Conservation (phyloP, 1,284 basidiomycete species). For the Wolfiporia cocos region DNA sequence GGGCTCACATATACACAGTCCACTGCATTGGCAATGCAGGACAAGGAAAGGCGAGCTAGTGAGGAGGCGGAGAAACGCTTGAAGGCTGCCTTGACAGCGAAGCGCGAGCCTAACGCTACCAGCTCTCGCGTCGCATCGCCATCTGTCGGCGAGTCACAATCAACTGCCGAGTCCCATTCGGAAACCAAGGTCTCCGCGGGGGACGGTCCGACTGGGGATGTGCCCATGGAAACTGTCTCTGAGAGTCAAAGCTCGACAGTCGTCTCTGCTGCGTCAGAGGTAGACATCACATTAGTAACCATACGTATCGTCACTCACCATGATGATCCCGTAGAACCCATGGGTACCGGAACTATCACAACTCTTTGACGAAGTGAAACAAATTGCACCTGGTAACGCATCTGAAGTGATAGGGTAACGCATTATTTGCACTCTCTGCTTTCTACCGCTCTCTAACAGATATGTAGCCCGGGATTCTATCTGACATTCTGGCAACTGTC, state of each 20-base stretch:
- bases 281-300: too few species aligned
- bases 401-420: constrained; percentile 69
- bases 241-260: background rate
- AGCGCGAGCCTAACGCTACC: constrained; percentile 57
- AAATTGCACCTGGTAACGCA: constrained; percentile 59
- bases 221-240: background rate
- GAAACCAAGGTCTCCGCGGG: constrained; percentile 14
- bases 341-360: constrained; percentile 71
- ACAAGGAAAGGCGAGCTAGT: constrained; percentile 58
- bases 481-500: constrained; percentile 94
- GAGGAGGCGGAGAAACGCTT: constrained; percentile 73
- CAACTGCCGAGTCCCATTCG: constrained; percentile 27
- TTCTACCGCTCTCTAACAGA: constrained; percentile 4
- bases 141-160: constrained; percentile 31
- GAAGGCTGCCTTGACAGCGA: constrained; percentile 69
- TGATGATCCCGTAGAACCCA: constrained; percentile 62
- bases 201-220: constrained; percentile 4
- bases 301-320: too few species aligned
- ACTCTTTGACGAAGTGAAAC: constrained; percentile 66
- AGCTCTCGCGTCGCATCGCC: constrained; percentile 58
- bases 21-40: constrained; percentile 51
- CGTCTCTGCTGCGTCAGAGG: background rate
- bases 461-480: constrained; percentile 77
- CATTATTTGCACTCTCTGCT: background rate
- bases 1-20: constrained; percentile 30